Conservation (phyloP, 441 rosid genomes). For the Corymbia citriodora region DNA sequence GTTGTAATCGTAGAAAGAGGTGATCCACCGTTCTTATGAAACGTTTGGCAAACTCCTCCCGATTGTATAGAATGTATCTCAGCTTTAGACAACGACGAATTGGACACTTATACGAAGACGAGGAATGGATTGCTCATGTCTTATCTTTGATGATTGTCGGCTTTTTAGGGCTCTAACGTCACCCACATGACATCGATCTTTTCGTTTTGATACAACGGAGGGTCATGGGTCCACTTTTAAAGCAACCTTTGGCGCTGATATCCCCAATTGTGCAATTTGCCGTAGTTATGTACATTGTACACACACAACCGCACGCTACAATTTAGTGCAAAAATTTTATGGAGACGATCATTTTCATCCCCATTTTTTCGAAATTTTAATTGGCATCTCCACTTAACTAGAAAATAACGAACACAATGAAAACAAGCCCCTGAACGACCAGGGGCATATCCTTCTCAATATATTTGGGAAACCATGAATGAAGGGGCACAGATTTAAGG, state of each 20-base stretch:
- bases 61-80: not conserved
- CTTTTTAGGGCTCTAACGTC: not conserved
- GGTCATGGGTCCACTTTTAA: not conserved
- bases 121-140: not conserved
- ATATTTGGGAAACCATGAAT: too few species aligned
- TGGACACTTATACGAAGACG: not conserved
- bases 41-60: not conserved
- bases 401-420: too few species aligned
- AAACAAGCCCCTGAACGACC: too few species aligned
- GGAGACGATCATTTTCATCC: not conserved
- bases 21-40: too few species aligned
- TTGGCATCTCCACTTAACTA: not conserved
- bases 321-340: not conserved
- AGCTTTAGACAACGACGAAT: not conserved
- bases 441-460: too few species aligned
- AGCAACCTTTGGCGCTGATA: not conserved
- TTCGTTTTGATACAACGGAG: not conserved
- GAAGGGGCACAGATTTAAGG: not conserved
- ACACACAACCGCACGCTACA: not conserved
- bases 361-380: not conserved
- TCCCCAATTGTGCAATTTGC: not conserved
- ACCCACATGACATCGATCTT: not conserved
- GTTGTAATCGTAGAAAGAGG: not conserved
- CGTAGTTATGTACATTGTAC: too few species aligned
- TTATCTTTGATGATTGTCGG: not conserved